Conservation (phyloP, 805 yeast species). For the Blastobotrys americana region DNA sequence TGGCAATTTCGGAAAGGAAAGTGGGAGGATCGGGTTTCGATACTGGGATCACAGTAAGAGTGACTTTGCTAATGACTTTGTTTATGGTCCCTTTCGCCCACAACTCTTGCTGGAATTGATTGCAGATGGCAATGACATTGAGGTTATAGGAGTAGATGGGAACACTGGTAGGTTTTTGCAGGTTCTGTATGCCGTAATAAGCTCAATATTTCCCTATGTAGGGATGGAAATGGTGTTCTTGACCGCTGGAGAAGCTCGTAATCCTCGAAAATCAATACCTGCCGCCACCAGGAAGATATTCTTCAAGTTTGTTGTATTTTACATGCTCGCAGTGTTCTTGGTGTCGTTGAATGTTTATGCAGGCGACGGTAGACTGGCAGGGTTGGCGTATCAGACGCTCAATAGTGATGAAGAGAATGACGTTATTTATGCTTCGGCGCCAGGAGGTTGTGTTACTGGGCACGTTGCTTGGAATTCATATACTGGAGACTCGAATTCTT, state of each 20-base stretch:
- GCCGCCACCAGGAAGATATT: constrained; percentile 69
- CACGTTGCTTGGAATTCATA: constrained; percentile 3
- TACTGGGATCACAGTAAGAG: constrained; percentile 59
- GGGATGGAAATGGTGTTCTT: constrained; percentile 79
- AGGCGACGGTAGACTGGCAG: constrained; percentile 49
- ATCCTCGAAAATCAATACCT: constrained; percentile 71
- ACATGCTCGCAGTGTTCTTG: constrained; percentile 57
- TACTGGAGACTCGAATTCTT: constrained; percentile 8
- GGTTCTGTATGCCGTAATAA: constrained; percentile 51
- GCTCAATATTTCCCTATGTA: constrained; percentile 67
- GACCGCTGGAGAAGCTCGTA: constrained; percentile 80
- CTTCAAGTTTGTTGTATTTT: constrained; percentile 60
- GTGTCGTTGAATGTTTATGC: constrained; percentile 67
- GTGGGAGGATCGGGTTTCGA: constrained; percentile 49
- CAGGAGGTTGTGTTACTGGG: constrained; percentile 4
- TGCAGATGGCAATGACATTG: background rate
- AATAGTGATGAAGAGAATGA: background rate
- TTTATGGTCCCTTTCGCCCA: constrained; percentile 70
- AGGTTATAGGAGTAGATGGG: constrained; percentile 33
- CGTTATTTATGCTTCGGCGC: background rate
- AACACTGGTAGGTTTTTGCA: constrained; percentile 37
- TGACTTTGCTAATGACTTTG: constrained; percentile 38
- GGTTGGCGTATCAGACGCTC: background rate
- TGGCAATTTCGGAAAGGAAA: constrained; percentile 40
- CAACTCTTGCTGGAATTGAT: constrained; percentile 8